phyloP scores from a whole-genome alignment of 331 rosid genomes.

The Quercus tomentella region DNA sequence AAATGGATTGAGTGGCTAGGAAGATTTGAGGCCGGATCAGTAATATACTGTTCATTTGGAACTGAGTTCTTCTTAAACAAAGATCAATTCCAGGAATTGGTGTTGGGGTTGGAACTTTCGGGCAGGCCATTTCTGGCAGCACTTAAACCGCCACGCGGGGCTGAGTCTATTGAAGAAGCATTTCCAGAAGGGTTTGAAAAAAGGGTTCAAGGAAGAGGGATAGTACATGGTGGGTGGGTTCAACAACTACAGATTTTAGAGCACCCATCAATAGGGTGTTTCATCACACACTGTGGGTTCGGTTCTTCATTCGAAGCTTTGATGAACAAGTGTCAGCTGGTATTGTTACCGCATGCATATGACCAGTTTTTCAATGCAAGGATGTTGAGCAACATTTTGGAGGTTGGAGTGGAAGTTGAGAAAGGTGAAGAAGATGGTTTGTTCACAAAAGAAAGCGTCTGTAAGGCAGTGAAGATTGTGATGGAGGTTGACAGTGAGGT shows the following conservation, averaged over 20 bases:
- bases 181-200: no score
- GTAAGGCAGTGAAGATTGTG: not conserved
- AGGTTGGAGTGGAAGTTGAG: conserved; percentile 13
- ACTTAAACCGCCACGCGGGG: no score
- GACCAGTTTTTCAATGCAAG: not conserved
- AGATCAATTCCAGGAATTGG: not conserved
- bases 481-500: not conserved
- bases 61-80: conserved; percentile 35
- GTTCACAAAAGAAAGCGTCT: not conserved
- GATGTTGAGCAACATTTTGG: not conserved
- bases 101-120: no score
- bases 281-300: conserved; percentile 29
- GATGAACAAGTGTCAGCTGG: not conserved
- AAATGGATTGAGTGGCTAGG: conserved; percentile 30
- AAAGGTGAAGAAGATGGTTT: conserved; percentile 21
- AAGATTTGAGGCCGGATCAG: conserved; percentile 10
- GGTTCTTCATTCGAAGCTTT: conserved; percentile 8
- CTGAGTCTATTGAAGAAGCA: no score
- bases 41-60: conserved; percentile 53
- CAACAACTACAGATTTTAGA: conserved; percentile 30
- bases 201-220: no score
- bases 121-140: no score
- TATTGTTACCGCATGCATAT: not conserved
- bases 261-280: conserved; percentile 44
- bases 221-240: conserved; percentile 27